These are phyloP conservation scores for Boletus reticuloceps DNA, from an alignment of 768 basidiomycete genomes.

Conservation along the genomic window DNA sequence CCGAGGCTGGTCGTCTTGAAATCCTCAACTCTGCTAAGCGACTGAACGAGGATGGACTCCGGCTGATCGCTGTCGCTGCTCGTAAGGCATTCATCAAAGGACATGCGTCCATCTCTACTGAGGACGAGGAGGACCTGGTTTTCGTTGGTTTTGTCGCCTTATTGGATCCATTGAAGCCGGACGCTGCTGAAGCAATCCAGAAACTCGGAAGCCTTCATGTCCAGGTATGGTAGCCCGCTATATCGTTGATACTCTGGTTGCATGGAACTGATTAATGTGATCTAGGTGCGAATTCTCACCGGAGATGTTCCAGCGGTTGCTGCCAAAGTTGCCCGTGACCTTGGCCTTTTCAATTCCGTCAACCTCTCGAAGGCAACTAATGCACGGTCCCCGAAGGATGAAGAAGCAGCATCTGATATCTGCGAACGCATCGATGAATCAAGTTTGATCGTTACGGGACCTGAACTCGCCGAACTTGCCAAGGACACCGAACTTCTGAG, in stretches of 20 bases:
- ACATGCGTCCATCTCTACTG: conserved; percentile 11
- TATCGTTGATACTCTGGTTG: background rate
- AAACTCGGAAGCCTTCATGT: conserved; percentile 27
- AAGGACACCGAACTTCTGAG: conserved; percentile 25
- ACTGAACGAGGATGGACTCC: conserved; percentile 31
- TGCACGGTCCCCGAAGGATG: conserved; percentile 20
- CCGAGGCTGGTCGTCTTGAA: conserved; percentile 16
- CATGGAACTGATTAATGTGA: conserved; percentile 5
- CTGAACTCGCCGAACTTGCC: conserved; percentile 27
- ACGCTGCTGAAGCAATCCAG: conserved; percentile 30
- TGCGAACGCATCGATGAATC: conserved; percentile 17
- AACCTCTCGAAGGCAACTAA: conserved; percentile 11
- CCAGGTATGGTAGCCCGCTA: conserved; percentile 20
- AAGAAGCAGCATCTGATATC: conserved; percentile 18
- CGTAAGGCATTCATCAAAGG: conserved; percentile 19
- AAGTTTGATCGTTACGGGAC: conserved; percentile 27
- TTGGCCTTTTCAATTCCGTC: conserved; percentile 28
- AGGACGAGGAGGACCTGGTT: conserved; percentile 29
- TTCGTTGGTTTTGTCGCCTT: conserved; percentile 31
- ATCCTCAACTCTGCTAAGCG: conserved; percentile 28
- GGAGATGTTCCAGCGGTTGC: conserved; percentile 35
- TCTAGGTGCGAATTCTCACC: conserved; percentile 35
- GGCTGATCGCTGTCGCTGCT: conserved; percentile 30
- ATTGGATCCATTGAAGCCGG: conserved; percentile 31
- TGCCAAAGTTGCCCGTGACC: conserved; percentile 37